Evolutionary conservation across 2,329 filamentous ascomycete genomes (phyloP), one percentile per base, ranked within the genome.

Genomic region (Dactylellina parvicollis): DNA sequence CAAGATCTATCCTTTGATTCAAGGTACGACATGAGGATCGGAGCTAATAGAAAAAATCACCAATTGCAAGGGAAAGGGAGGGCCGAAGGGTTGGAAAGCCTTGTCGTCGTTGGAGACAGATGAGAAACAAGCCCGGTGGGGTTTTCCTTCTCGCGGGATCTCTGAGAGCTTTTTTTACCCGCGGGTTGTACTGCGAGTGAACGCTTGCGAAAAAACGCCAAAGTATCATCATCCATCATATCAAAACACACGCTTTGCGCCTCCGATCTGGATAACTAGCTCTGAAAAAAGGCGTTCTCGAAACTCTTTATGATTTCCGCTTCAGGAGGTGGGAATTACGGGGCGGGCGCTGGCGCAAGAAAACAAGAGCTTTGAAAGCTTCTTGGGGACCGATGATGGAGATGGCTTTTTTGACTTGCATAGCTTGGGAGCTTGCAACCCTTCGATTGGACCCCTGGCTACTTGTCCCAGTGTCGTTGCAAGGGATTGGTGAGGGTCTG

Each of bases 341-440:
- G 34, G 36, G 38, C 38, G 20, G 22, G 54, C 34, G 54, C 8
- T 10, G 18, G 14, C 2, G n/a, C 16, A 36, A 34, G 9, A 22
- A 24, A 54, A 54, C 4, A 2, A 18, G 24, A 47, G 4, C 44
- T 22, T 3, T 44, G 18, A 20, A 47, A 47, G 16, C 26, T 1
- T 2, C 14, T 34, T 40, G 30, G 16, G 14, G 32, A 16, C 44
- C 42, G 20, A 61, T 61, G 56, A 61, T 61, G 56, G 38, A 49
- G 46, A 49, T 61, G 56, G 56, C 55, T 59, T 42, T 30, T 34
- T 44, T 55, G 7, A 7, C 49, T 16, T 54, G 30, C 49, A 36
- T 5, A 16, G n/a, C n/a, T n/a, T n/a, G n/a, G n/a, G n/a, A n/a
- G n/a, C n/a, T n/a, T 42, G 34, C 20, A 26, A 24, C 26, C 38